These are phyloP conservation scores for Penicillium antarcticum DNA, from an alignment of 495 filamentous ascomycete genomes.

Conservation along the genomic window DNA sequence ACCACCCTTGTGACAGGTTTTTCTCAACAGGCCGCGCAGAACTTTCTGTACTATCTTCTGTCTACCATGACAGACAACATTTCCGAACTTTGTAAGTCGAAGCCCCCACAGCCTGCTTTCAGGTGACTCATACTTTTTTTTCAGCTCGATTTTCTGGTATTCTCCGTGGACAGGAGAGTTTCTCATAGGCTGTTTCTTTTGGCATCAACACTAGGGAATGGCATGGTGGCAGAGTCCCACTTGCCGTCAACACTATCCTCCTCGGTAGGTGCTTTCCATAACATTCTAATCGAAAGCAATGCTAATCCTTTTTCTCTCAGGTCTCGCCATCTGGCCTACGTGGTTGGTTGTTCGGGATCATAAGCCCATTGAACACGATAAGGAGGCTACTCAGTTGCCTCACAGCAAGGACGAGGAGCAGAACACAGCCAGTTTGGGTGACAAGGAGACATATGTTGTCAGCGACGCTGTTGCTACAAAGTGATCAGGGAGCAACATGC, in stretches of 20 bases:
- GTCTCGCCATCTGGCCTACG: conserved; percentile 23
- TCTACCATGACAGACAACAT: conserved; percentile 53
- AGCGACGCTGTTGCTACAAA: not conserved
- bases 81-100: conserved; percentile 48
- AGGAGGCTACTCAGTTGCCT: not conserved
- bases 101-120: conserved; percentile 4
- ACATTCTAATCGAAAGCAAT: not conserved
- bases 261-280: conserved; percentile 28
- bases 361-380: conserved; percentile 16
- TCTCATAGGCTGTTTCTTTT: conserved; percentile 58
- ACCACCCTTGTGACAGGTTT: conserved; percentile 22
- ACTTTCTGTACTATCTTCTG: conserved; percentile 58
- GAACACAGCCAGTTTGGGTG: not conserved
- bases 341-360: conserved; percentile 23
- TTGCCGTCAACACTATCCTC: conserved; percentile 49
- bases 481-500: not conserved
- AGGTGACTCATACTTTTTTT: conserved; percentile 12
- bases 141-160: conserved; percentile 54
- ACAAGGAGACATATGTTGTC: not conserved
- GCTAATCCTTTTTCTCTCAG: conserved; percentile 5
- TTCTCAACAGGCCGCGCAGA: conserved; percentile 43
- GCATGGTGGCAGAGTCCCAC: conserved; percentile 45
- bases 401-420: conserved; percentile 12
- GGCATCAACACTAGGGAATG: conserved; percentile 49
- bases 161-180: conserved; percentile 58